phyloP scores from a whole-genome alignment of 2,329 filamentous ascomycete genomes.

The Aspergillus thermomutatus region DNA sequence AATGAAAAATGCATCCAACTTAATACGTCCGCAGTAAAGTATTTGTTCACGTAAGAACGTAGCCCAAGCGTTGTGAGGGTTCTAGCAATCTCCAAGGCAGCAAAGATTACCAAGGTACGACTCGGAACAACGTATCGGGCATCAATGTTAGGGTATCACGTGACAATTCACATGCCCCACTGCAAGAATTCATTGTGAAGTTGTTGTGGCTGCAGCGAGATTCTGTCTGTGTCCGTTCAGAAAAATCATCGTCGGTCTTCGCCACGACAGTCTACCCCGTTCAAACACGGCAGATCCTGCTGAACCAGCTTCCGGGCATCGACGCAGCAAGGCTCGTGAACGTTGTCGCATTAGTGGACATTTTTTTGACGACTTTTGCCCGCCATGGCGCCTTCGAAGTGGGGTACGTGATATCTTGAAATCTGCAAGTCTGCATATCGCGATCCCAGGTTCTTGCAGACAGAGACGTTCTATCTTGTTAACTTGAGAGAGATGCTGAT shows the following conservation, averaged over 20 bases:
- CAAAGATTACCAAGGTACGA: neutral
- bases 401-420: slow-evolving; percentile 39
- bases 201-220: neutral
- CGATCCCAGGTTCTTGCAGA: neutral
- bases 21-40: neutral
- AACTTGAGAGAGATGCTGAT: slow-evolving; percentile 5
- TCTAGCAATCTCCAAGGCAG: too few relatives aligned
- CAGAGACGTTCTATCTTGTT: neutral
- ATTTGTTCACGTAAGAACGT: neutral
- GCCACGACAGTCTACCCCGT: slow-evolving; percentile 2
- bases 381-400: slow-evolving; percentile 48
- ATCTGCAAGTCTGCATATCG: neutral
- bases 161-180: slow-evolving; percentile 19
- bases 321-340: neutral
- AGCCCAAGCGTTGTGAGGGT: neutral
- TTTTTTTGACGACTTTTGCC: slow-evolving; percentile 16
- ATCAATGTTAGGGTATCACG: slow-evolving; percentile 12
- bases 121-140: slow-evolving; percentile 7
- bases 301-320: neutral
- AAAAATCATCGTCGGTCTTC: neutral
- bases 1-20: slow-evolving; percentile 17
- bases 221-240: neutral
- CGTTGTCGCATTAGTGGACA: slow-evolving; percentile 3
- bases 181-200: slow-evolving; percentile 3
- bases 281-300: neutral